Evolutionary conservation across 1,139 yeast species (phyloP), one percentile per base, ranked within the genome.

Genomic region (Protomyces gravidus): DNA sequence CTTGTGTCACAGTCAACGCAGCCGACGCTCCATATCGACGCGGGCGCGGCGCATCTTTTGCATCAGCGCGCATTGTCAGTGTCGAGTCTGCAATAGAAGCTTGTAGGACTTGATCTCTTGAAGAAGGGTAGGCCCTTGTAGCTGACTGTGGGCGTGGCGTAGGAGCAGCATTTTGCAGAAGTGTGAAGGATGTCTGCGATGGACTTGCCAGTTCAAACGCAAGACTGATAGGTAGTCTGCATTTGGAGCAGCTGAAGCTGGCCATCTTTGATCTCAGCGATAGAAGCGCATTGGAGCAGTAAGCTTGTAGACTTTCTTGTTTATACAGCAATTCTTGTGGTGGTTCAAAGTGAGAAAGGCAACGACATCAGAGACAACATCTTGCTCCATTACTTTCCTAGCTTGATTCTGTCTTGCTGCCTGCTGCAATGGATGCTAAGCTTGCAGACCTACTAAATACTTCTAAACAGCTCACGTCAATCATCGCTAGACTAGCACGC

Each of bases 171-270:
- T 33, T 45, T 40, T 50, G 58, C n/a, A 53, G 48, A 11, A 53
- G 36, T 17, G 45, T 49, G 13, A 21, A 32, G 13, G 51, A 25
- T 6, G 58, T 45, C 27, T 32, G 26, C 13, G 51, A 45, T 3
- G 58, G 51, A 7, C 33, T 23, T 15, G 23, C 39, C 30, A 53
- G 21, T 36, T 46, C 58, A 11, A 40, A 39, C 2, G 39, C 23
- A 21, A 53, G 39, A 19, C 39, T 46, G 9, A 53, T 33, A 2
- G 58, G 58, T 9, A 33, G 45, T 19, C 39, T 21, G 21, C 58
- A 53, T 46, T 46, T 53, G 26, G 46, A 45, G 48, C 58, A 53
- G 39, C 33, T 53, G 47, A 53, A 53, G 58, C 58, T 53, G 19
- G 50, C 47, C 58, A 53, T 53, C 7, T 30, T 30, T 13, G 2